phyloP scores from a whole-genome alignment of 106 monocot genomes.

The Platanthera zijinensis region DNA sequence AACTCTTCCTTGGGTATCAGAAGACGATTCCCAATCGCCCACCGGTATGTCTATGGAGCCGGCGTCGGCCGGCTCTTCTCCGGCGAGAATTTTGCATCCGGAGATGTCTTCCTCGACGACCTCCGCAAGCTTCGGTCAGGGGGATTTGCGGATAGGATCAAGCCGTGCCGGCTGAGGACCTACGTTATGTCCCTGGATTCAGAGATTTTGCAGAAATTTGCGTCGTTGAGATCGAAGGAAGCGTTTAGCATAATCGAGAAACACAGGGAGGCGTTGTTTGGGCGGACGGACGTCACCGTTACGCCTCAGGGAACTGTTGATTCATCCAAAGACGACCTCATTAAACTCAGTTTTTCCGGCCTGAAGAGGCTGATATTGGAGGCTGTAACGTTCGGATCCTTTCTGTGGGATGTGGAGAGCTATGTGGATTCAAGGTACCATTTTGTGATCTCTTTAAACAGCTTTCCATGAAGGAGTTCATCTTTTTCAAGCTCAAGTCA shows the following conservation, averaged over 20 bases:
- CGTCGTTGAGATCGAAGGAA: slow-evolving; percentile 72
- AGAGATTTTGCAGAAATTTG: slow-evolving; percentile 62
- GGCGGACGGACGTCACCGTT: slow-evolving; percentile 54
- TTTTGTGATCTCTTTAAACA: slow-evolving; percentile 34
- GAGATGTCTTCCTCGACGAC: slow-evolving; percentile 25
- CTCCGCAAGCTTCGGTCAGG: background rate
- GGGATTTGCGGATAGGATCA: slow-evolving; percentile 14
- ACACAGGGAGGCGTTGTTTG: slow-evolving; percentile 82
- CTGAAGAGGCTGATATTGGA: slow-evolving; percentile 73
- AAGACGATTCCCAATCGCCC: slow-evolving; percentile 12
- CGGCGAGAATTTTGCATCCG: slow-evolving; percentile 19
- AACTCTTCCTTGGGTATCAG: slow-evolving; percentile 51
- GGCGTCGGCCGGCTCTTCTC: slow-evolving; percentile 8
- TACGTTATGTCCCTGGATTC: slow-evolving; percentile 73
- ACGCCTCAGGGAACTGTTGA: slow-evolving; percentile 47
- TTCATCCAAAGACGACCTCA: slow-evolving; percentile 65
- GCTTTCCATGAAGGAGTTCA: background rate
- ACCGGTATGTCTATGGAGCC: slow-evolving; percentile 13
- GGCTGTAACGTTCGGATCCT: slow-evolving; percentile 88
- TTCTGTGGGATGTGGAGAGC: slow-evolving; percentile 91
- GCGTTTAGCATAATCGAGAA: slow-evolving; percentile 72
- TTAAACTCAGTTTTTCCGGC: slow-evolving; percentile 63
- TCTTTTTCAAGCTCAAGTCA: background rate
- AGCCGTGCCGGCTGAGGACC: slow-evolving; percentile 35
- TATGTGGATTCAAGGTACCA: slow-evolving; percentile 80